A percentile compares a stretch with the other conserved stretches of the same genome.
Evolutionary conservation across 192 early-diverging fungal species (phyloP).

Genomic region (Coemansia sp.): DNA sequence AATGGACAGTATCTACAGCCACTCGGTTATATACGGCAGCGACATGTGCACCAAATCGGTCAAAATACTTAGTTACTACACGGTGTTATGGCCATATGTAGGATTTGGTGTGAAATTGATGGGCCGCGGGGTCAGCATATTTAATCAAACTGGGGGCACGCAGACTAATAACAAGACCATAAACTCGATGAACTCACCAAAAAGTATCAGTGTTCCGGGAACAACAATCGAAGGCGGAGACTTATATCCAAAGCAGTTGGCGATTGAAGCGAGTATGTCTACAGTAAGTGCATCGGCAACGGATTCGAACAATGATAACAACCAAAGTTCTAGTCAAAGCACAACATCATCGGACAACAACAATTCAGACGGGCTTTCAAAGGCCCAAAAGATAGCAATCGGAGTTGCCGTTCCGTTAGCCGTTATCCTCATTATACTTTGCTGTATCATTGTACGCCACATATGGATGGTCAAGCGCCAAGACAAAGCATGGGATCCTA

Average conservation of each 20-base stretch:
- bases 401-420: not conserved
- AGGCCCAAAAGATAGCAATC: not conserved
- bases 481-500: conserved; percentile 9
- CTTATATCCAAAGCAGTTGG: not conserved
- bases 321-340: not conserved
- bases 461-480: conserved; percentile 2
- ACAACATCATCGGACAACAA: not conserved
- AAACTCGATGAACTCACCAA: not conserved
- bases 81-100: conserved; percentile 17
- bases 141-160: not conserved
- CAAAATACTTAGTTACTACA: conserved; percentile 20
- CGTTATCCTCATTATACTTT: not conserved
- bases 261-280: not conserved
- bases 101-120: not conserved
- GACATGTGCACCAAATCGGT: conserved; percentile 4
- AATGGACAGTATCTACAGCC: conserved; percentile 14
- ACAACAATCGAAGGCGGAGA: not conserved
- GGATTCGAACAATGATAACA: not conserved
- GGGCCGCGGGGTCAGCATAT: not conserved
- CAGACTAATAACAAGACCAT: not conserved
- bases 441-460: not conserved
- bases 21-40: conserved; percentile 9
- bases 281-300: not conserved
- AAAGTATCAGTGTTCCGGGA: not conserved
- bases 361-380: not conserved